Evolutionary conservation across 441 rosid genomes (phyloP), one percentile per base, ranked within the genome.

Genomic region (Gossypium gossypioides): DNA sequence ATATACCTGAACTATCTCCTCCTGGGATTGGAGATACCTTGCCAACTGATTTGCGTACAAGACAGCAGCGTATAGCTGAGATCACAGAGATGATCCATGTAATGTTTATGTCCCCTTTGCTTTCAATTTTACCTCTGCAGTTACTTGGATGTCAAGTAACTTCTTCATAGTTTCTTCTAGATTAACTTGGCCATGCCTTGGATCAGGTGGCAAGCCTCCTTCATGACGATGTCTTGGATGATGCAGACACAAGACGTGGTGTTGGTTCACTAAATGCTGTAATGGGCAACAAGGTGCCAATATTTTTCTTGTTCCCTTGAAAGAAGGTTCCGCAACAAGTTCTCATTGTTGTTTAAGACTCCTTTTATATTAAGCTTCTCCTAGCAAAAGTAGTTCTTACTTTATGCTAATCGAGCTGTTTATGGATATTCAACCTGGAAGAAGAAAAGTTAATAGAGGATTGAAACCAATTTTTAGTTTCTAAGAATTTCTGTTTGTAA

Each of bases 41-140:
- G 75, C 37, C 85, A 44, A 65, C 83, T 71, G 94, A 93, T 13
- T 81, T 88, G 63, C 96, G 97, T 24, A 68, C 83, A 75, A 87
- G 93, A 74, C 98, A 93, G 73, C 97, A 89, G 71, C 76, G 86
- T 59, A 85, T 96, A 69, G 98, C 97, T 77, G 98, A 96, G 83
- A 91, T 96, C 78, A 89, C 99, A 10, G 99, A 93, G 85, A 93
- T 96, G 99, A 96, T 93, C 69, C 98, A 96, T 86, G 99, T 96
- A 73, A 72, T 10, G 32, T 37, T 21, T 44, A 1, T 62, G 10
- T 37, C 32, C 6, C 37, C 34, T 24, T 22, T 44, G 32, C 24
- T 51, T 13, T 76, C 59, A 68, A 9, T 50, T 68, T 68, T 25
- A 50, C 42, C 24, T 1, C 24, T 50, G 71, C 44, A 27, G 59